phyloP scores from a whole-genome alignment of 495 filamentous ascomycete genomes.

The Cryomyces minteri region DNA sequence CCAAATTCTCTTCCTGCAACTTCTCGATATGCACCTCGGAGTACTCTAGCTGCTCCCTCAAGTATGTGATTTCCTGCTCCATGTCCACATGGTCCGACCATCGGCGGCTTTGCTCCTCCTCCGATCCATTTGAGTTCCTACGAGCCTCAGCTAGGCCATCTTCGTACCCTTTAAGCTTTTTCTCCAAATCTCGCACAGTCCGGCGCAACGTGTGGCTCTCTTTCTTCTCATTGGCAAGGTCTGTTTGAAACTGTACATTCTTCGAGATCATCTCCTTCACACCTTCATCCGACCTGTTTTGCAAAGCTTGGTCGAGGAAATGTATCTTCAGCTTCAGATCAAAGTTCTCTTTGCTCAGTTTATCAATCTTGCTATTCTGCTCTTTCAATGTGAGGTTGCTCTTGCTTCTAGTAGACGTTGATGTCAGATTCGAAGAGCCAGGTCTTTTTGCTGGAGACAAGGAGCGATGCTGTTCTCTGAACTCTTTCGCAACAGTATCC shows the following conservation, averaged over 20 bases:
- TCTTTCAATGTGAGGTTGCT: conserved; percentile 88
- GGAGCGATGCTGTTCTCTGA: conserved; percentile 41
- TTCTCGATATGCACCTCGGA: conserved; percentile 72
- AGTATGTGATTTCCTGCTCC: conserved; percentile 67
- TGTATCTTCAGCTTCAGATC: conserved; percentile 95
- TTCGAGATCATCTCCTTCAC: conserved; percentile 95
- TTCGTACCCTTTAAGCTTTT: conserved; percentile 57
- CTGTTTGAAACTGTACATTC: conserved; percentile 87
- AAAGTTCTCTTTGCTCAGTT: conserved; percentile 90
- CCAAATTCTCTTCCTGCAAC: conserved; percentile 53
- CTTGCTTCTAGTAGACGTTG: conserved; percentile 33
- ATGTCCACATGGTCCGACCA: conserved; percentile 50
- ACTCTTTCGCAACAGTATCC: conserved; percentile 72
- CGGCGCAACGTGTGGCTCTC: conserved; percentile 69
- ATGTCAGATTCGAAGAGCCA: neutral
- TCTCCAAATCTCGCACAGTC: conserved; percentile 69
- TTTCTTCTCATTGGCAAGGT: conserved; percentile 67
- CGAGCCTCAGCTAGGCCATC: conserved; percentile 34
- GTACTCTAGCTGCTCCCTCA: conserved; percentile 67
- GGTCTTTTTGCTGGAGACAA: conserved; percentile 31
- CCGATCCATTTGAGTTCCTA: conserved; percentile 19
- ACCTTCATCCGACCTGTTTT: conserved; percentile 86
- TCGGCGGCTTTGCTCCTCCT: conserved; percentile 36
- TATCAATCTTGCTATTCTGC: conserved; percentile 90
- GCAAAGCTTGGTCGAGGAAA: conserved; percentile 82